Evolutionary conservation across 331 rosid species (phyloP), one percentile per base, ranked within the genome.

Genomic region (Dryas integrifolia): DNA sequence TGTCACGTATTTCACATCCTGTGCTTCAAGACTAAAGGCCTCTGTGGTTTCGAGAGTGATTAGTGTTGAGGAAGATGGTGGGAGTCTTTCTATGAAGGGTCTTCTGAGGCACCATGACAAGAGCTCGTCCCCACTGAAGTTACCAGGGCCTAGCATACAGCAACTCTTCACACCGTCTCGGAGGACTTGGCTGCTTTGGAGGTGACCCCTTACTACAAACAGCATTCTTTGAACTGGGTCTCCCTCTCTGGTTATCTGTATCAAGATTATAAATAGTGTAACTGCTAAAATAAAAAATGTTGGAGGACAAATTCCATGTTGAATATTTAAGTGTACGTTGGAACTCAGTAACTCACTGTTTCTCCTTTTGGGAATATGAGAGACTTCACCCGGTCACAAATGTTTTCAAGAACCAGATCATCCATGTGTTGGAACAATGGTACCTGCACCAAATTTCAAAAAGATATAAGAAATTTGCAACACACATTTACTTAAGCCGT

Each of bases 341-440:
- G 48, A 51, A 69, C 85, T 83, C 71, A 89, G 41, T 30, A 71
- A 72, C 92, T 85, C 72, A 94, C 98, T 0, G 88, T 94, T 89
- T 94, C 98, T 66, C 96, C 98, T 73, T 89, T 94, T 26, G 98
- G 87, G 87, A 89, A 91, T 39, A 91, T 86, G 62, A 91, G 96
- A 50, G 98, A 89, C 79, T 89, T 91, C 70, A 94, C 97, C 9
- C 97, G 91, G 73, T 94, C 98, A 71, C 97, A 94, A 4, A 94
- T 94, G 85, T 91, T 91, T 84, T 91, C 96, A 1, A 94, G 84
- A 51, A 94, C 96, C 60, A 94, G 81, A 68, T 89, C 95, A 77
- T 94, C 97, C 97, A 94, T 94, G n/a, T 89, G 92, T 65, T 94
- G 98, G 78, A 94, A 94, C 15, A 94, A 58, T 18, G 98, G 98